A percentile compares a stretch with the other conserved stretches of the same genome.
These are phyloP conservation scores for Claviceps maximensis DNA, from an alignment of 2,329 filamentous ascomycete species.

Conservation along the genomic window DNA sequence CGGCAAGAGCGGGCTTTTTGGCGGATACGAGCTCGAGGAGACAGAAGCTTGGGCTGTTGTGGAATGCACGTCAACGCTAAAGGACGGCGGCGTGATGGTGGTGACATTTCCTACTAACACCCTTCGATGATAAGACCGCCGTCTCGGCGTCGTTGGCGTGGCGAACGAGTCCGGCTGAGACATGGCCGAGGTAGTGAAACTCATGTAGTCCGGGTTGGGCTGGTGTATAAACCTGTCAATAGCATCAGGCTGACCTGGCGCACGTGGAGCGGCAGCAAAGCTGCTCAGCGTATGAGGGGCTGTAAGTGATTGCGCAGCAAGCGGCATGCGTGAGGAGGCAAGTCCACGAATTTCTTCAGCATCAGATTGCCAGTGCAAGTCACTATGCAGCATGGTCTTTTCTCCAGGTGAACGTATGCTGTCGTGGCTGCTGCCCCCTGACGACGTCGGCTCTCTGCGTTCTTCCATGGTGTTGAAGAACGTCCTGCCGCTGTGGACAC, in stretches of 20 bases:
- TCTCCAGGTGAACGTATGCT: too few species aligned
- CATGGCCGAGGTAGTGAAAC: slow-evolving; percentile 18
- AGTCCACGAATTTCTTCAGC: slow-evolving; percentile 16
- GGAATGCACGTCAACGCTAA: slow-evolving; percentile 10
- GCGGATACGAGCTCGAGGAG: slow-evolving; percentile 36
- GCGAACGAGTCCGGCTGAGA: slow-evolving; percentile 13
- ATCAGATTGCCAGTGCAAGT: neutral
- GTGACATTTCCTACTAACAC: slow-evolving; percentile 22
- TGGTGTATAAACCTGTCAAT: slow-evolving; percentile 31
- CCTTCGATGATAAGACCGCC: slow-evolving; percentile 30
- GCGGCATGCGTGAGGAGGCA: slow-evolving; percentile 26
- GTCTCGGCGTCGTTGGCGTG: slow-evolving; percentile 22
- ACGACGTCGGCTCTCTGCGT: slow-evolving; percentile 2
- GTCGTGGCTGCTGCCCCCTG: neutral
- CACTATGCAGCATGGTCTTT: neutral
- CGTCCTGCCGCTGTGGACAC: slow-evolving; percentile 7
- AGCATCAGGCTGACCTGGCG: slow-evolving; percentile 19
- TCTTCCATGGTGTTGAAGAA: neutral
- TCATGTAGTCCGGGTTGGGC: slow-evolving; percentile 36
- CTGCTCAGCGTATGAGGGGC: slow-evolving; percentile 27
- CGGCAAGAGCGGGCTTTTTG: slow-evolving; percentile 33
- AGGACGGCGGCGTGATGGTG: slow-evolving; percentile 9
- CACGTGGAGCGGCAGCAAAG: slow-evolving; percentile 28
- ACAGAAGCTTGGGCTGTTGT: slow-evolving; percentile 18
- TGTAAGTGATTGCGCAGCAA: slow-evolving; percentile 33